These are phyloP conservation scores for Umbelopsis sp. DNA, from an alignment of 192 early-diverging fungal genomes.

Conservation along the genomic window DNA sequence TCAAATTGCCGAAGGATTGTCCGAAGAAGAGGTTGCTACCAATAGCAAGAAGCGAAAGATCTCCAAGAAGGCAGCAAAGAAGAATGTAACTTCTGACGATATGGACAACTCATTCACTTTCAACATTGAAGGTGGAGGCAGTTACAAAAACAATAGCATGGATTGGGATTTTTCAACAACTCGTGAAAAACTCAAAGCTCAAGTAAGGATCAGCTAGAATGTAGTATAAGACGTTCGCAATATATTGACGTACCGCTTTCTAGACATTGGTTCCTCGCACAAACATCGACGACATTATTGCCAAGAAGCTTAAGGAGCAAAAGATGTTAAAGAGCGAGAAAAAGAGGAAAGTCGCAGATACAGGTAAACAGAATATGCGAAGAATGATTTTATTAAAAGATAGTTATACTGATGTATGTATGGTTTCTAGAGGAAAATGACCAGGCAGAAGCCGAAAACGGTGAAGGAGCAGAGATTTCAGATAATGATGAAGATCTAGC, in stretches of 20 bases:
- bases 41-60: constrained; percentile 38
- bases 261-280: constrained; percentile 19
- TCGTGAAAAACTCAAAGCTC: constrained; percentile 67
- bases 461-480: constrained; percentile 22
- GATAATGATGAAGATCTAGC: constrained; percentile 38
- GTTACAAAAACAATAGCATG: background rate
- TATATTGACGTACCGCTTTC: background rate
- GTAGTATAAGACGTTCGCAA: background rate
- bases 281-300: constrained; percentile 45
- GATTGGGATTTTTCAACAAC: constrained; percentile 84
- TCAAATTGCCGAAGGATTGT: constrained; percentile 7
- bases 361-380: constrained; percentile 31
- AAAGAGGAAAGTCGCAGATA: constrained; percentile 27
- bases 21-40: constrained; percentile 36
- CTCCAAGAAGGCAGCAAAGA: constrained; percentile 40
- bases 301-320: constrained; percentile 36
- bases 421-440: constrained; percentile 18
- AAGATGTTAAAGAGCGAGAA: constrained; percentile 29
- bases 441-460: constrained; percentile 32
- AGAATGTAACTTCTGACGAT: constrained; percentile 37
- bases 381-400: constrained; percentile 19
- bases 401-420: constrained; percentile 10
- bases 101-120: constrained; percentile 80
- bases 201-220: constrained; percentile 34
- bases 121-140: constrained; percentile 70